Evolutionary conservation across 2,329 filamentous ascomycete species (phyloP).

Genomic region (Furcasterigmium furcatum): DNA sequence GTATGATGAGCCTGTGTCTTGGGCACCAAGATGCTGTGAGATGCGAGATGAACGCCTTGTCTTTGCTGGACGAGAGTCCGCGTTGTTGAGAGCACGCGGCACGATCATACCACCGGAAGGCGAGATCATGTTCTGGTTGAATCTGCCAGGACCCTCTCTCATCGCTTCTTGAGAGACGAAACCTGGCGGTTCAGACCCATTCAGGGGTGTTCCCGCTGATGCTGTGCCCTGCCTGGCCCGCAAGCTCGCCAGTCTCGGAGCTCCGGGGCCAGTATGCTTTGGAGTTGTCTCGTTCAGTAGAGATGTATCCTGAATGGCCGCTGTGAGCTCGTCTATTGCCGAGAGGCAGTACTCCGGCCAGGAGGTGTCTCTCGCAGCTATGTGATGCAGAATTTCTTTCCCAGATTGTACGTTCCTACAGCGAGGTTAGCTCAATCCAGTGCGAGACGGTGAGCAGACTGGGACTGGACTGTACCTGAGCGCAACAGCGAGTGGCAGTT

Average conservation of each 20-base stretch:
- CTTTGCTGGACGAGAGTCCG: not conserved
- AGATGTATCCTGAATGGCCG: constrained; percentile 19
- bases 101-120: too few species aligned
- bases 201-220: not conserved
- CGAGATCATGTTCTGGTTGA: too few species aligned
- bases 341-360: constrained; percentile 29
- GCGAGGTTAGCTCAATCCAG: too few species aligned
- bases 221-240: not conserved
- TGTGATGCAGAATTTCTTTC: constrained; percentile 20
- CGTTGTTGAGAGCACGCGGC: not conserved
- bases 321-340: constrained; percentile 26
- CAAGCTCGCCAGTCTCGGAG: not conserved
- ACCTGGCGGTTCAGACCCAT: not conserved
- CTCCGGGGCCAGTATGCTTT: too few species aligned
- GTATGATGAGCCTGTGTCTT: too few species aligned
- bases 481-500: constrained; percentile 32
- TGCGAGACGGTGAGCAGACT: not conserved
- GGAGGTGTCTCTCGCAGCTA: constrained; percentile 23
- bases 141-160: too few species aligned
- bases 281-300: too few species aligned
- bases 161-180: not conserved
- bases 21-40: not conserved
- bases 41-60: not conserved
- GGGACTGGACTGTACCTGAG: constrained; percentile 27
- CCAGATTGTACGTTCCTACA: constrained; percentile 24